Base-by-base conservation (phyloP, 1,139 yeast genomes). In the Waltiozyma sp. region DNA sequence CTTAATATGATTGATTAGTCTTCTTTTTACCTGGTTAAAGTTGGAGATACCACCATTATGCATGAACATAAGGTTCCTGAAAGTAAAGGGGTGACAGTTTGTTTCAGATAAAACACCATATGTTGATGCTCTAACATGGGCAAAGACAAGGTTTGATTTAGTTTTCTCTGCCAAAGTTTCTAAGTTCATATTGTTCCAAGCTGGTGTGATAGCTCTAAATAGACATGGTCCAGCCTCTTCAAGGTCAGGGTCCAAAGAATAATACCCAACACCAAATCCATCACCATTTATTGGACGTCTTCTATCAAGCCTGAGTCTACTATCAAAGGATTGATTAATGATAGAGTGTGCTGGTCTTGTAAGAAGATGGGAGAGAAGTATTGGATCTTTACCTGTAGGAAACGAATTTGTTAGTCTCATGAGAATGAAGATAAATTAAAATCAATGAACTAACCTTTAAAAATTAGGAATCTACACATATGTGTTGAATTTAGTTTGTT, bases 301-400 rank as follows among this genome's bases (percentile, higher is more conserved):
- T 69, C 80, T 80, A 57, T 91, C 98, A 37, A 91, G 70, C 42
- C 98, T 72, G 38, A 91, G 70, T 43, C 98, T 64, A 28, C 94
- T 81, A 60, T 91, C 98, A 56, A 85, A 91, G 2, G 96, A 86
- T 60, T 91, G 98, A 61, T 91, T 91, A 60, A 91, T 91, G 57
- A 91, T 91, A 10, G 96, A 87, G 59, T 91, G 98, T 1, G 96
- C 97, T 0, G 98, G 98, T 47, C 88, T 76, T 3, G 98, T 91
- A 44, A 91, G 71, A 35, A 91, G 69, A 58, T 89, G 93, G 9
- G 95, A 86, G 39, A 91, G 72, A 40, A 84, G 73, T 63, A 88
- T 86, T 5, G 95, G 84, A 55, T 89, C 95, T 40, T 74, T 75
- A 19, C 85, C 80, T 62, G 40, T 19, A 35, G 31, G 26, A 3